Conservation (phyloP, 495 filamentous ascomycete species). For the Xylaria venustula region DNA sequence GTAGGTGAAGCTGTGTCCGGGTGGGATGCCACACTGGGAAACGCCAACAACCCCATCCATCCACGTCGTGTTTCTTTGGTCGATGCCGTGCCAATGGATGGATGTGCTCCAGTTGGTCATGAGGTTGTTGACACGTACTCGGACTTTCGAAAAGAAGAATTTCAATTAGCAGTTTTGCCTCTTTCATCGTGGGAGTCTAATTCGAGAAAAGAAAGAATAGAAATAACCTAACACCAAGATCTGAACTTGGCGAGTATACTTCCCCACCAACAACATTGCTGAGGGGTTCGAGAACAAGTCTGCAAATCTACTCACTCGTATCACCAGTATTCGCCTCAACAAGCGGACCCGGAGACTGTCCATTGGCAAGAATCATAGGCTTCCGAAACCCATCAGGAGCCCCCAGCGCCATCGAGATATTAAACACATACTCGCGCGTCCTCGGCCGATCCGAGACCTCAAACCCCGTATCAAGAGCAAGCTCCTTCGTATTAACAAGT, state of each 20-base stretch:
- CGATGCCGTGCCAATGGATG: conserved; percentile 37
- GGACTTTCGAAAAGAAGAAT: neutral
- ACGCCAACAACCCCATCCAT: conserved; percentile 33
- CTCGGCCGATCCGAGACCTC: conserved; percentile 1
- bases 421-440: conserved; percentile 28
- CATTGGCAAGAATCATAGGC: conserved; percentile 55
- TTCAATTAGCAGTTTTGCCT: conserved; percentile 1
- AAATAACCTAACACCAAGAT: no score
- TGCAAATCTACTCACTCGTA: conserved; percentile 17
- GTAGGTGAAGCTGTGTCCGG: conserved; percentile 30
- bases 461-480: conserved; percentile 27
- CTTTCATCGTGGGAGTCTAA: no score
- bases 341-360: conserved; percentile 55
- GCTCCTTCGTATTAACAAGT: conserved; percentile 25
- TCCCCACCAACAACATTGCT: no score
- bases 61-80: conserved; percentile 24
- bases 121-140: conserved; percentile 25
- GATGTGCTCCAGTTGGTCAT: conserved; percentile 26
- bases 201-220: no score
- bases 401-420: conserved; percentile 23
- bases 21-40: conserved; percentile 32
- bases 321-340: conserved; percentile 53
- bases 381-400: conserved; percentile 53
- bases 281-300: no score
- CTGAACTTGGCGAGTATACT: neutral